Base-by-base conservation (phyloP, 805 yeast species). In the Candida xyloterini region DNA sequence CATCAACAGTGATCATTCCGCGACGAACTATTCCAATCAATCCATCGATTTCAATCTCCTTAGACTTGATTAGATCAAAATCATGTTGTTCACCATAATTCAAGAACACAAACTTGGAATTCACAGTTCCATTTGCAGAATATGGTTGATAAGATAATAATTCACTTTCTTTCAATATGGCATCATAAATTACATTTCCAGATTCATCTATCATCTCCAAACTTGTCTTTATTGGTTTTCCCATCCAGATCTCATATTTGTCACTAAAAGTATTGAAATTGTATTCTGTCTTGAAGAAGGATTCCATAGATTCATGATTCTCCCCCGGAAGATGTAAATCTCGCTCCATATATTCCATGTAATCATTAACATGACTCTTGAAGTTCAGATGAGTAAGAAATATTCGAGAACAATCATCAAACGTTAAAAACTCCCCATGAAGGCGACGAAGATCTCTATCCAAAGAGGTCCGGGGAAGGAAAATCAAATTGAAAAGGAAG, bases 391-490 rank as follows among this genome's bases (percentile, higher is more conserved):
- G 60, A 14, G 58, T 55, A 27, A 59, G 40, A 48, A 73, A 80
- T 14, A 77, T 59, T 24, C 96, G 68, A 49, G 84, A 79, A 22
- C 84, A 71, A 47, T 89, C 96, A 8, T 78, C 72, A 40, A 71
- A 72, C 2, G 95, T 81, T 34, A 86, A 56, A 38, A 67, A 73
- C 25, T 79, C 71, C 23, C 81, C 79, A 60, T 87, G 86, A 48
- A 86, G 59, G 35, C 96, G 65, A 51, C 91, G 73, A 52, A 84
- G 77, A 60, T 90, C 96, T 48, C 95, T 67, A 35, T 84, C 78
- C 14, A 87, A 65, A 2, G 95, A 85, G 1, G 97, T 86, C 42
- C 96, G 62, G 2, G 96, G 96, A 11, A 88, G 67, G 57, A 89
- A 89, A 0, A 82, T 76, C 35, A 86, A 66, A 28, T 84, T 76